Evolutionary conservation across 139 green algal species (phyloP), one percentile per base, ranked within the genome.

Genomic region (Coelastrella sp.): DNA sequence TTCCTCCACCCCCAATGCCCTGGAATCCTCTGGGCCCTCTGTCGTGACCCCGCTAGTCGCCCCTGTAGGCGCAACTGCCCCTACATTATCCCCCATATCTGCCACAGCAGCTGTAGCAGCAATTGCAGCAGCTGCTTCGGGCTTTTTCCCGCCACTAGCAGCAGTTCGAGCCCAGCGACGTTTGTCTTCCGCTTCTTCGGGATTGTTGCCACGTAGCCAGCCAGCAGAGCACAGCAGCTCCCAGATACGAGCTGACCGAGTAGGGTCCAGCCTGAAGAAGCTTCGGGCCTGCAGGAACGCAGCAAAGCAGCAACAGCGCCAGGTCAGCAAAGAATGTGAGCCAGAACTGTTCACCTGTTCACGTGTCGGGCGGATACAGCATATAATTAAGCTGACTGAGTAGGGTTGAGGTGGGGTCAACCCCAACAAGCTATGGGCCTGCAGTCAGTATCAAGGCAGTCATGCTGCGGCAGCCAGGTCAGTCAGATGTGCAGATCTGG

Each of bases 241-340:
- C 73, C 95, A 97, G 56, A 97, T 77, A 54, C 92, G 90, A 80
- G 95, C 75, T 54, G 89, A 90, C 19, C 89, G 80, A 3, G 65
- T 23, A 11, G 93, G 82, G 47, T 97, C 95, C 73, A 97, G 90
- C 6, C 94, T 83, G 90, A 97, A 96, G 75, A 95, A 95, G 16
- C 78, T 90, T 23, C 92, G 93, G 0, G 91, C 93, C 93, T 95
- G 90, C 20, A 66, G 14, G 61, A 20, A 57, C 5, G 6, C 3
- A 66, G 6, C 56, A 75, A 4, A 59, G 7, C 8, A 59, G 80
- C 7, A 75, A 75, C 32, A 47, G 32, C 32, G 32, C 32, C 32
- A 47, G 32, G 32, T 47, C 32, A 47, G 32, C 32, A 47, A 47
- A 47, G 32, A 47, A 47, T 47, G 32, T 47, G 32, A 1, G 32